Evolutionary conservation across 805 yeast genomes (phyloP), one percentile per base, ranked within the genome.

Genomic region (Suhomyces tanzawaensis): DNA sequence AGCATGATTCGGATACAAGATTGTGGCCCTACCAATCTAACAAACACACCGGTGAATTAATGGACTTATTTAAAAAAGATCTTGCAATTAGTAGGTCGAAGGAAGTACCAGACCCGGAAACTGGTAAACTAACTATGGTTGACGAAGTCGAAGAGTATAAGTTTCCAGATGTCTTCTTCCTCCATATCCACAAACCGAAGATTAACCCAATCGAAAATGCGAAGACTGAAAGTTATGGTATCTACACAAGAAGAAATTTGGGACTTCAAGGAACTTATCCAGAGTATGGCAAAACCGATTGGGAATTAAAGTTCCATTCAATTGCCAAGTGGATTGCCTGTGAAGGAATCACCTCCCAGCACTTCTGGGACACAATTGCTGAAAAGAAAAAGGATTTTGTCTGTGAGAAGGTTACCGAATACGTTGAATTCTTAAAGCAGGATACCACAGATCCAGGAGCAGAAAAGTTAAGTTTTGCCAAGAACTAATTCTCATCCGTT

Each of bases 241-340:
- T 51, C 21, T 44, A 47, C 41, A 27, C 36, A 24, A 45, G 49
- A n/a, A 37, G 58, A 38, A 47, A 49, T 42, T 43, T 54, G 34
- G 58, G 53, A 1, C 18, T 27, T n/a, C 40, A 34, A 13, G 53
- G 53, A 16, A 39, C 25, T 7, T 53, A 53, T 42, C 21, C 39
- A 5, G 37, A 41, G n/a, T 48, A 46, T 21, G 55, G 55, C 2
- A 23, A 29, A 3, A 44, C 49, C 3, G 59, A 55, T 29, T 56
- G 60, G 60, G 60, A 56, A 36, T 45, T 54, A 35, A 44, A 35
- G 29, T 49, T 55, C 40, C 51, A 53, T 37, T 36, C 51, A 6
- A 52, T 53, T 18, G 45, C 55, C 9, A 45, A 50, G 34, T 55
- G 58, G 58, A 49, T 55, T 16, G 57, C 56, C 3, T 56, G 60